Evolutionary conservation across 2,329 filamentous ascomycete genomes (phyloP).

Genomic region (Penicillium expansum): DNA sequence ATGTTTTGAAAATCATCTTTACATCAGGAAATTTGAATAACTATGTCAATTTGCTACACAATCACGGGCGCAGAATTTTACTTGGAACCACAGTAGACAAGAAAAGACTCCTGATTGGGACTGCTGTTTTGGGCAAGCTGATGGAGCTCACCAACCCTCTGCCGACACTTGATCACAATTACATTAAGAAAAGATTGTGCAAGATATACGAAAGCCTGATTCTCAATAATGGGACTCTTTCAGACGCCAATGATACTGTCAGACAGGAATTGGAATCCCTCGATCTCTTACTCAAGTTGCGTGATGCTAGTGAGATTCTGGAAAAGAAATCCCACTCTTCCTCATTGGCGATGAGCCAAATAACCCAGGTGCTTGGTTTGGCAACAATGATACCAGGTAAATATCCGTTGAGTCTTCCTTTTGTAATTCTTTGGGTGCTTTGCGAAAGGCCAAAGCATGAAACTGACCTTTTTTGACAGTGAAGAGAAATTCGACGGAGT

Average conservation of each 20-base stretch:
- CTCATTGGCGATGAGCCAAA: slow-evolving; percentile 1
- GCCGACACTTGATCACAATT: not conserved
- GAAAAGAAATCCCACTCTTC: not conserved
- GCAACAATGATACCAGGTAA: slow-evolving; percentile 7
- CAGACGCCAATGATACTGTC: not conserved
- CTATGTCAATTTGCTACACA: not conserved
- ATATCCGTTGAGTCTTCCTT: not conserved
- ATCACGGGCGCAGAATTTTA: not conserved
- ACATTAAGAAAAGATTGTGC: not conserved
- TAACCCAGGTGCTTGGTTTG: slow-evolving; percentile 1
- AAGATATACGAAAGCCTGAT: not conserved
- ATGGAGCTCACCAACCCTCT: not conserved
- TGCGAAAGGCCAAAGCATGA: not conserved
- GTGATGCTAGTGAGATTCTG: not conserved
- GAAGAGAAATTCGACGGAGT: not conserved
- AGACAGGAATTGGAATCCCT: not conserved
- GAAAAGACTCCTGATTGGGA: not conserved
- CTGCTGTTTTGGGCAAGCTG: not conserved
- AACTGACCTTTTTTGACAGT: not conserved
- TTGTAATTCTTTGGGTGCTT: not conserved
- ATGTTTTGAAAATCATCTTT: slow-evolving; percentile 2
- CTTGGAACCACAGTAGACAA: not conserved
- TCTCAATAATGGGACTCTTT: not conserved
- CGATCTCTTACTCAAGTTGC: not conserved
- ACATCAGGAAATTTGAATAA: not conserved